Conservation (phyloP, 495 filamentous ascomycete species). For the Aspergillus bertholletiae region DNA sequence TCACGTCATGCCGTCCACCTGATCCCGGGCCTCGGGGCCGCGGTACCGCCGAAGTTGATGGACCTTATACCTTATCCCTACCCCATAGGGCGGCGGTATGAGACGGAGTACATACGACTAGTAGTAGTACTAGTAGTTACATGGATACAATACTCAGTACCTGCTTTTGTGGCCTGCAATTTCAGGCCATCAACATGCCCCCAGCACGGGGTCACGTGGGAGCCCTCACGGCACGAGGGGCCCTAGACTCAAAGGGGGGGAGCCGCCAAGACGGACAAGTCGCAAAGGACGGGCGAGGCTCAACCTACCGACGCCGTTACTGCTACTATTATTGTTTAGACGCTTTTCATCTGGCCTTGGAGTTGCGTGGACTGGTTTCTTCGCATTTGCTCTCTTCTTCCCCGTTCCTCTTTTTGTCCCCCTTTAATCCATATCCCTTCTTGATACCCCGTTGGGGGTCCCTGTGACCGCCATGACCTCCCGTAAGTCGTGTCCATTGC, state of each 20-base stretch:
- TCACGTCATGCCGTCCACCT: conserved; percentile 11
- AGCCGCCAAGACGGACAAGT: conserved; percentile 24
- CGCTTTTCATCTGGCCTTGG: conserved; percentile 1
- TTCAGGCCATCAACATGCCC: neutral
- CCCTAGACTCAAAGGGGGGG: conserved; percentile 9
- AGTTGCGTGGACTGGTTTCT: conserved; percentile 23
- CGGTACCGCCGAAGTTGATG: conserved; percentile 1
- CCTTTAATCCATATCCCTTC: neutral
- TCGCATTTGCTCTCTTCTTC: conserved; percentile 11
- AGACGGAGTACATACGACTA: too few relatives aligned
- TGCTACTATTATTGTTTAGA: neutral
- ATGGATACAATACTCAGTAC: neutral
- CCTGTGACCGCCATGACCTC: conserved; percentile 60
- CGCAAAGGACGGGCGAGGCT: conserved; percentile 21
- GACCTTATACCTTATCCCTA: too few relatives aligned
- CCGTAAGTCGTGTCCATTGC: conserved; percentile 45
- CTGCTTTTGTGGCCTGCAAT: neutral
- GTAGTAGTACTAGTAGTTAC: too few relatives aligned
- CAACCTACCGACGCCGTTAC: neutral
- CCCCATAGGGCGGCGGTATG: neutral
- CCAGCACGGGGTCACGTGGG: neutral
- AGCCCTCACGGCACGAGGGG: neutral
- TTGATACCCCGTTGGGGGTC: conserved; percentile 33
- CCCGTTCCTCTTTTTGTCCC: conserved; percentile 8
- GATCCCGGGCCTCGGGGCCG: conserved; percentile 5